Base-by-base conservation (phyloP, 176 grass and related monocot genomes). In the Oropetium thomaeum region DNA sequence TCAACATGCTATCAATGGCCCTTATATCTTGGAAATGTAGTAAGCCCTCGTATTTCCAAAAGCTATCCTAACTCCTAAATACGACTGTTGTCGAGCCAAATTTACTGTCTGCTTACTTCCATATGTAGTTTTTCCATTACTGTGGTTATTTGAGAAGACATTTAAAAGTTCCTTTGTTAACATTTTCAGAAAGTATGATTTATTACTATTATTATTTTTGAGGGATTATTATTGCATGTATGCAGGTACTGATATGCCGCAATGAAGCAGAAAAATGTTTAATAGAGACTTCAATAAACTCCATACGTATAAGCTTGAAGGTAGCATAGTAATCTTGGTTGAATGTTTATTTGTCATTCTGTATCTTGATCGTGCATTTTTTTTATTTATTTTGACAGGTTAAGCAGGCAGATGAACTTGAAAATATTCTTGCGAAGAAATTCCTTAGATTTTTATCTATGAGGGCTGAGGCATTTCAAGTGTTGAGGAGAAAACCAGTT, bases 221-320 rank as follows among this genome's bases (percentile, higher is more conserved):
- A n/a, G n/a, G n/a, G n/a, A n/a, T n/a, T n/a, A n/a, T n/a, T n/a
- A n/a, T n/a, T n/a, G n/a, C 23, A 58, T 82, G 43, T 67, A 19
- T 81, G n/a, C 63, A 97, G 88, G 90, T 97, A 44, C 72, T 97
- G 65, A 89, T 97, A 83, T 93, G 88, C 70, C 90, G 95, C 67
- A 97, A 93, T 81, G 95, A 97, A 83, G 90, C 90, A 34, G 95
- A 97, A 73, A 97, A 97, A 67, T 97, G 95, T 53, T 89, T 97
- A 76, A 91, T 93, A 82, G 95, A 97, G 80, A 93, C 95, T 71
- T 93, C 90, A 51, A 93, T 97, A 40, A 97, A 93, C 71, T 97
- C 95, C 5, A 93, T 97, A 39, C 90, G 86, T 51, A 93, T 97
- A 91, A 97, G 95, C 79, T 72, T 93, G 91, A 93, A 97, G 95